A percentile compares a stretch with the other conserved stretches of the same genome.
Conservation (phyloP, 768 basidiomycete species). For the Serendipita sp. region DNA sequence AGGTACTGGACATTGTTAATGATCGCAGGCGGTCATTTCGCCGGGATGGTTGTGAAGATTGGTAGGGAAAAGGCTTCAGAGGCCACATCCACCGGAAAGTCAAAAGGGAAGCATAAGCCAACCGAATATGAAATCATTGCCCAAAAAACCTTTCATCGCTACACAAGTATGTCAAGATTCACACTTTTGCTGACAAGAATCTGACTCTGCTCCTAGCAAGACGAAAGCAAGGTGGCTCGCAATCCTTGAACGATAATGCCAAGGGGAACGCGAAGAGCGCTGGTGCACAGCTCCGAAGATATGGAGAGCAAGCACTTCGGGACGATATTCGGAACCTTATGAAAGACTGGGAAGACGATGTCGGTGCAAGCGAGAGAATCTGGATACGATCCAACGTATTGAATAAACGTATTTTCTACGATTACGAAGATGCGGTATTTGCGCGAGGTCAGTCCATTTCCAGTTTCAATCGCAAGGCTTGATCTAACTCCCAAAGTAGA, state of each 20-base stretch:
- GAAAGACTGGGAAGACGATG: conserved; percentile 73
- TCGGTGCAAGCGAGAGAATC: conserved; percentile 72
- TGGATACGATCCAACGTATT: conserved; percentile 82
- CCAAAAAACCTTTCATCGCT: conserved; percentile 96
- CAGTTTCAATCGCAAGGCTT: neutral
- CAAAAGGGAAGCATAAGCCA: conserved; percentile 34
- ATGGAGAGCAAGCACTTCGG: conserved; percentile 83
- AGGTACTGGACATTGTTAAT: conserved; percentile 89
- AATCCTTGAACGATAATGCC: conserved; percentile 79
- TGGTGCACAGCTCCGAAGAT: conserved; percentile 82
- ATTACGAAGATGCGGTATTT: conserved; percentile 68
- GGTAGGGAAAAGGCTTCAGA: conserved; percentile 30
- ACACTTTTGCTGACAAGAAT: neutral
- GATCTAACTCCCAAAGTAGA: conserved; percentile 16
- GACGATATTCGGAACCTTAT: conserved; percentile 85
- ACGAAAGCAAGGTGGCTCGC: conserved; percentile 92
- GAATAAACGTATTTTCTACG: conserved; percentile 78
- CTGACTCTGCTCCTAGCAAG: conserved; percentile 43
- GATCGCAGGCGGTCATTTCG: conserved; percentile 96
- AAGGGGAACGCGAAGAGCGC: conserved; percentile 89
- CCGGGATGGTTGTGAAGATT: conserved; percentile 73
- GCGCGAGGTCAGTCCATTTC: conserved; percentile 27
- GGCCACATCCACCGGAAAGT: conserved; percentile 25
- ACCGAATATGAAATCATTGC: conserved; percentile 65
- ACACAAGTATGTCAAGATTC: conserved; percentile 60